Percentiles rank a stretch among this genome's conserved stretches.
These are phyloP conservation scores for Trypanosoma cruzi DNA, from an alignment of 208 protist species.

Conservation along the genomic window DNA sequence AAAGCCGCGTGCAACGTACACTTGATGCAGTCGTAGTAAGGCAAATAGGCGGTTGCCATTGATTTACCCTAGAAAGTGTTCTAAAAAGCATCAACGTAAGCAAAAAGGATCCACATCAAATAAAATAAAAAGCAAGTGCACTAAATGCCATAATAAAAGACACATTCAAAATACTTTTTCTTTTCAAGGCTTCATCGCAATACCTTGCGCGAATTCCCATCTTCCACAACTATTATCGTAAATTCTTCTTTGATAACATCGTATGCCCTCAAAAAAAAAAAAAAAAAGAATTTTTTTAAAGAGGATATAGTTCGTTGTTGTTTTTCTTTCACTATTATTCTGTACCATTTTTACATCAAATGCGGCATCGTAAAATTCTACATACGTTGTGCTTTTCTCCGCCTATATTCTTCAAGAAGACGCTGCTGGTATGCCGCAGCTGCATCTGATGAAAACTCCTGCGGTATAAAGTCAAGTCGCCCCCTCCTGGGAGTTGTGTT, in stretches of 20 bases:
- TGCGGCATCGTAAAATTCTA: slow-evolving; percentile 6
- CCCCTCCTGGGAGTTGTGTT: slow-evolving; percentile 7
- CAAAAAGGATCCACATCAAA: slow-evolving; percentile 1
- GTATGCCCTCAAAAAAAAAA: slow-evolving; percentile 4
- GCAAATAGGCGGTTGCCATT: slow-evolving; percentile 42
- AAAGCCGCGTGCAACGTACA: slow-evolving; percentile 94
- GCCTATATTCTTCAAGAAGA: slow-evolving; percentile 78
- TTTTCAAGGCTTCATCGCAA: no score
- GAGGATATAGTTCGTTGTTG: slow-evolving; percentile 1
- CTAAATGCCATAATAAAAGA: background rate
- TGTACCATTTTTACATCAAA: slow-evolving; percentile 14
- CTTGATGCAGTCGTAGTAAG: slow-evolving; percentile 95
- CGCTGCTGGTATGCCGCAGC: slow-evolving; percentile 83
- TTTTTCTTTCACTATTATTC: background rate
- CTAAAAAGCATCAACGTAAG: slow-evolving; percentile 16
- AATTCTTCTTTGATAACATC: slow-evolving; percentile 16
- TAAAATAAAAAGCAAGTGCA: slow-evolving; percentile 9
- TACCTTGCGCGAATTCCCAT: background rate
- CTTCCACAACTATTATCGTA: background rate
- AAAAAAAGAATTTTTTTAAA: background rate
- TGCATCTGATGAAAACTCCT: slow-evolving; percentile 73
- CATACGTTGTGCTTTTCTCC: slow-evolving; percentile 25
- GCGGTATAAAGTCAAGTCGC: slow-evolving; percentile 32
- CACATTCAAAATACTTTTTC: background rate
- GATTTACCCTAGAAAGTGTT: background rate